These are phyloP conservation scores for Akanthomyces muscarius DNA, from an alignment of 2,329 filamentous ascomycete species.

Conservation along the genomic window DNA sequence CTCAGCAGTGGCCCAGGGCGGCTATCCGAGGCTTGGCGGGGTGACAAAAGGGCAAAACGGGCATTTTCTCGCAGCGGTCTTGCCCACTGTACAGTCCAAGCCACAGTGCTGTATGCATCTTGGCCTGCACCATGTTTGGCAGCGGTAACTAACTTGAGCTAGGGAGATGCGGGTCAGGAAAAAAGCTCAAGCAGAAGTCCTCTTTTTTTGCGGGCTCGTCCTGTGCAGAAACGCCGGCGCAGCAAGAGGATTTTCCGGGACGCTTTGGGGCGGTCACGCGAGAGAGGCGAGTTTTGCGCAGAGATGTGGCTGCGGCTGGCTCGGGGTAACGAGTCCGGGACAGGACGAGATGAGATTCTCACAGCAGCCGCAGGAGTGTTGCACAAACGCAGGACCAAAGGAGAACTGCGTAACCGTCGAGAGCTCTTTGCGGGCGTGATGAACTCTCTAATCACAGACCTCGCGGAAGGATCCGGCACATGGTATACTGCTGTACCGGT, in stretches of 20 bases:
- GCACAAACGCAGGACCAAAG: too few species aligned
- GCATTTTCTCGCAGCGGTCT: not conserved
- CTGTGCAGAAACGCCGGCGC: not conserved
- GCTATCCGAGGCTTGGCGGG: slow-evolving; percentile 15
- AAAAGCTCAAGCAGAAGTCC: not conserved
- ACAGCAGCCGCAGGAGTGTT: too few species aligned
- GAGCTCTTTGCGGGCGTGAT: too few species aligned
- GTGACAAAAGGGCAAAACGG: too few species aligned
- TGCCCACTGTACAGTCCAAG: too few species aligned
- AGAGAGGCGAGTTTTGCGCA: not conserved
- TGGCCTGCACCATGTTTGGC: not conserved
- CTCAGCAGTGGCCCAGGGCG: not conserved
- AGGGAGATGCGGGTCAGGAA: not conserved
- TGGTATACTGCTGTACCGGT: too few species aligned
- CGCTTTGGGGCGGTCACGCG: not conserved
- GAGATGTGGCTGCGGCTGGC: not conserved
- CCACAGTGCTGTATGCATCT: too few species aligned
- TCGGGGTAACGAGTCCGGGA: not conserved
- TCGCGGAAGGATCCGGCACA: not conserved
- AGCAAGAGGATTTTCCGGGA: slow-evolving; percentile 36
- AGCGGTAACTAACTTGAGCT: not conserved
- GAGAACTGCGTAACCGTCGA: too few species aligned
- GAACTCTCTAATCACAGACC: not conserved
- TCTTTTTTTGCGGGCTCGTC: slow-evolving; percentile 12
- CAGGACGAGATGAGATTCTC: not conserved